These are phyloP conservation scores for Phialemoniopsis sp. DNA, from an alignment of 2,329 filamentous ascomycete species.

Conservation along the genomic window DNA sequence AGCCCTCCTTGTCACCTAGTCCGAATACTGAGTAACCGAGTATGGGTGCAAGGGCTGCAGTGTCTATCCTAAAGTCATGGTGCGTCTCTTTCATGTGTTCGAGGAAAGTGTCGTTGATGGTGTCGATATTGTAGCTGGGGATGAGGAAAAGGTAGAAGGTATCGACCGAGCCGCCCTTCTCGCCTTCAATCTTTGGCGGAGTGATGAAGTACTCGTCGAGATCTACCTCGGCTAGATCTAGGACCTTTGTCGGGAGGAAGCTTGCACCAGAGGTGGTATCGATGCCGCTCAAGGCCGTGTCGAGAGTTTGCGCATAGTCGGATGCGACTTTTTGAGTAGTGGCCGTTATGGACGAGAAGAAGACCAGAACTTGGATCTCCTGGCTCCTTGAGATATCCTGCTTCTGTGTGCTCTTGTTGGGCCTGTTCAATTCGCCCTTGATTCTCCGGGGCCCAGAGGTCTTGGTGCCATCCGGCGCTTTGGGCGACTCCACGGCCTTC, in stretches of 20 bases:
- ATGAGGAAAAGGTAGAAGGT: conserved; percentile 82
- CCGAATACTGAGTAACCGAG: conserved; percentile 92
- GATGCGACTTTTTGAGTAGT: conserved; percentile 73
- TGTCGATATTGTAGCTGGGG: conserved; percentile 94
- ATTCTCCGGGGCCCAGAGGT: conserved; percentile 40
- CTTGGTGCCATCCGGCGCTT: conserved; percentile 21
- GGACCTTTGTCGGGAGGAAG: conserved; percentile 56
- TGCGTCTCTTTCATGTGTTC: conserved; percentile 89
- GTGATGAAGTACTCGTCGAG: conserved; percentile 90
- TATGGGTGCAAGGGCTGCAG: conserved; percentile 70
- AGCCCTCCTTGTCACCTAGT: conserved; percentile 85
- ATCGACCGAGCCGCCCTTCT: conserved; percentile 42
- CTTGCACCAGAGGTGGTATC: conserved; percentile 24
- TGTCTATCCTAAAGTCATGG: conserved; percentile 95
- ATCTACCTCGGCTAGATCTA: conserved; percentile 82
- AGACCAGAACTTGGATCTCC: conserved; percentile 69
- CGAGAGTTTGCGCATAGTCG: conserved; percentile 54
- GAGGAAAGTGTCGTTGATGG: conserved; percentile 81
- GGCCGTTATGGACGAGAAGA: conserved; percentile 86
- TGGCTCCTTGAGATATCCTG: conserved; percentile 15
- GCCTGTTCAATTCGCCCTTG: conserved; percentile 32
- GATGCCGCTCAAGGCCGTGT: conserved; percentile 46
- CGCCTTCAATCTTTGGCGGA: conserved; percentile 56
- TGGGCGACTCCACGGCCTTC: conserved; percentile 7
- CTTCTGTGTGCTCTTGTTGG: conserved; percentile 21